These are phyloP conservation scores for Eucalyptus cloeziana DNA, from an alignment of 345 rosid genomes.

Conservation along the genomic window DNA sequence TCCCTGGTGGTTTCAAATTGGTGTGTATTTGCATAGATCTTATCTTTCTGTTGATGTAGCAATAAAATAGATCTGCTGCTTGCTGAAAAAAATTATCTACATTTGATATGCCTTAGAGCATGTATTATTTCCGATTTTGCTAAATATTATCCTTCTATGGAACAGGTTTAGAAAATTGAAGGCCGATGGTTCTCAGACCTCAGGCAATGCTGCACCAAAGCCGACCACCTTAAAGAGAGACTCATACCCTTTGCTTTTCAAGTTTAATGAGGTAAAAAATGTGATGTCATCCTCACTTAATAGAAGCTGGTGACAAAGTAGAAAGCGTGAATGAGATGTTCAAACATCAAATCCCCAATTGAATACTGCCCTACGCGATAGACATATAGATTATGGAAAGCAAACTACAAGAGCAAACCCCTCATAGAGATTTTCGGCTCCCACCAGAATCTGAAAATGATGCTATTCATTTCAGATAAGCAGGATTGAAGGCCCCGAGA, in stretches of 20 bases:
- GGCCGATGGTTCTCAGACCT: slow-evolving; percentile 26
- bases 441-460: not conserved
- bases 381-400: not conserved
- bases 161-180: slow-evolving; percentile 61
- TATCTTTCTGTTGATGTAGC: not conserved
- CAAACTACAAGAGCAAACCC: not conserved
- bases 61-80: not conserved
- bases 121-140: not conserved
- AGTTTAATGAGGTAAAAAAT: slow-evolving; percentile 69
- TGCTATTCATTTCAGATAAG: not conserved
- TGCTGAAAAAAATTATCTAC: not conserved
- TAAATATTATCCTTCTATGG: not conserved
- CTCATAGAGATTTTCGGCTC: not conserved
- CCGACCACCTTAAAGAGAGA: slow-evolving; percentile 43
- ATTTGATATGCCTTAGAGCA: not conserved
- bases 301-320: not conserved
- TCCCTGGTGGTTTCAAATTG: not conserved
- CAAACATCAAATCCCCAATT: not conserved
- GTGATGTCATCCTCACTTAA: not conserved
- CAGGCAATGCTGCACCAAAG: slow-evolving; percentile 22
- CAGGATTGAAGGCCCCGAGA: not conserved
- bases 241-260: slow-evolving; percentile 68
- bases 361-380: not conserved
- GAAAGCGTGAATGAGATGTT: not conserved
- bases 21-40: not conserved